A percentile compares a stretch with the other conserved stretches of the same genome.
Conservation (phyloP, 2,329 filamentous ascomycete genomes). For the Lachnellula hyalina region DNA sequence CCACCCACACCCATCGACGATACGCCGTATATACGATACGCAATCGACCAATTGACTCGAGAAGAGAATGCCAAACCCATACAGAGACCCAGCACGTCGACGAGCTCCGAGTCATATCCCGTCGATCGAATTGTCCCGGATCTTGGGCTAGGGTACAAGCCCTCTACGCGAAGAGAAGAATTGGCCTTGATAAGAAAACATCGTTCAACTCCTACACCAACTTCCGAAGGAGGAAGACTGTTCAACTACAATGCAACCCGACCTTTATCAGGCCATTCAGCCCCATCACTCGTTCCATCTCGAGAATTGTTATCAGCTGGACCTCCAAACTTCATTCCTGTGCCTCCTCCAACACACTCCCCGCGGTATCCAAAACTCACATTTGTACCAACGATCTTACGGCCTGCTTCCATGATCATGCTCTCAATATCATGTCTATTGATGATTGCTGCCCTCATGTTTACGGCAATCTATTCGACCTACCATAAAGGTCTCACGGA, state of each 20-base stretch:
- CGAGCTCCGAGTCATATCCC: conserved; percentile 39
- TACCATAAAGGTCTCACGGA: conserved; percentile 58
- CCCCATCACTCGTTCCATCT: conserved; percentile 5
- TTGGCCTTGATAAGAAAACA: conserved; percentile 32
- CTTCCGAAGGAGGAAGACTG: conserved; percentile 21
- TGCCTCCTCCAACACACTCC: conserved; percentile 38
- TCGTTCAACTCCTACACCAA: conserved; percentile 31
- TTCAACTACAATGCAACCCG: conserved; percentile 29
- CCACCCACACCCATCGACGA: conserved; percentile 74
- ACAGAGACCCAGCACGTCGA: conserved; percentile 44
- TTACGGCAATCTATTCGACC: conserved; percentile 65
- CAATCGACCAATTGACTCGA: conserved; percentile 78
- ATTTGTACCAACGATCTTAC: conserved; percentile 67
- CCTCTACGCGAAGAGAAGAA: conserved; percentile 22
- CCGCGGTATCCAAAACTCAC: conserved; percentile 50
- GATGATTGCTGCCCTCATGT: conserved; percentile 68
- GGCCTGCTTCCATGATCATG: conserved; percentile 56
- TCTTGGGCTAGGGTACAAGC: conserved; percentile 34
- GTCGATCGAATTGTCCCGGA: conserved; percentile 45
- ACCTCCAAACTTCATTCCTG: conserved; percentile 42
- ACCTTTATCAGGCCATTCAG: conserved; percentile 21
- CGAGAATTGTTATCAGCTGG: conserved; percentile 13
- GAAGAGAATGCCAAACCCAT: conserved; percentile 58
- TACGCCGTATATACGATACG: conserved; percentile 82
- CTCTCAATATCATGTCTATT: conserved; percentile 58